Evolutionary conservation across 345 rosid genomes (phyloP).

Genomic region (Gossypium stocksii): DNA sequence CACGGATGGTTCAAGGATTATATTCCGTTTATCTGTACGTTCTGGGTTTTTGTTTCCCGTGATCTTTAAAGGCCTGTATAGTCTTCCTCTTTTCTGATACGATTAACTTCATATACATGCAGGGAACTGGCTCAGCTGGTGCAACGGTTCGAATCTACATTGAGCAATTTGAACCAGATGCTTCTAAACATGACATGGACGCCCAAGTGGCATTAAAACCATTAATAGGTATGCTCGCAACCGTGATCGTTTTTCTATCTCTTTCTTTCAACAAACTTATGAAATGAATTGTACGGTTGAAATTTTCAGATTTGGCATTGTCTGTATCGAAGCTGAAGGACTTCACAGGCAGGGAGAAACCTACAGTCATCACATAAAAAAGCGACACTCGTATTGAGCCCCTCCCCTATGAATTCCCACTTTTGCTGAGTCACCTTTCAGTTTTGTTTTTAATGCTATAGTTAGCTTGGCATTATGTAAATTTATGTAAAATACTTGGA

Average conservation of each 20-base stretch:
- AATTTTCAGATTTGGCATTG: conserved; percentile 66
- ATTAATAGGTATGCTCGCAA: conserved; percentile 53
- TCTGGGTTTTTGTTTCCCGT: not conserved
- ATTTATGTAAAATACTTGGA: conserved; percentile 2
- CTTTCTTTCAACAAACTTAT: conserved; percentile 10
- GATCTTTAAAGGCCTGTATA: conserved; percentile 9
- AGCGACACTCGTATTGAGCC: not conserved
- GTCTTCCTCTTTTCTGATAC: not conserved
- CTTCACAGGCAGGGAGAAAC: conserved; percentile 89
- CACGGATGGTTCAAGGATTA: conserved; percentile 86
- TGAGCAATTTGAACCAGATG: conserved; percentile 80
- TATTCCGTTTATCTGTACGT: conserved; percentile 80
- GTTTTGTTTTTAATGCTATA: conserved; percentile 34
- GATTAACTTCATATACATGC: conserved; percentile 10
- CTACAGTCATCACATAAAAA: conserved; percentile 82
- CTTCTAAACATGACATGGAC: conserved; percentile 77
- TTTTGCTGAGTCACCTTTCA: conserved; percentile 10
- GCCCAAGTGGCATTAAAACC: conserved; percentile 85
- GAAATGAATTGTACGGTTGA: conserved; percentile 15
- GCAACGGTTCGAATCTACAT: conserved; percentile 82
- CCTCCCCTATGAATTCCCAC: conserved; percentile 18
- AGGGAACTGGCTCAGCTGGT: conserved; percentile 98
- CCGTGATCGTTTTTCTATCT: not conserved
- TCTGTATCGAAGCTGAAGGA: conserved; percentile 85
- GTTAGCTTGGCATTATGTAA: conserved; percentile 19